Percentiles rank a stretch among this genome's conserved stretches.
Evolutionary conservation across 2,329 filamentous ascomycete species (phyloP).

Genomic region (Niveomyces coronatus): DNA sequence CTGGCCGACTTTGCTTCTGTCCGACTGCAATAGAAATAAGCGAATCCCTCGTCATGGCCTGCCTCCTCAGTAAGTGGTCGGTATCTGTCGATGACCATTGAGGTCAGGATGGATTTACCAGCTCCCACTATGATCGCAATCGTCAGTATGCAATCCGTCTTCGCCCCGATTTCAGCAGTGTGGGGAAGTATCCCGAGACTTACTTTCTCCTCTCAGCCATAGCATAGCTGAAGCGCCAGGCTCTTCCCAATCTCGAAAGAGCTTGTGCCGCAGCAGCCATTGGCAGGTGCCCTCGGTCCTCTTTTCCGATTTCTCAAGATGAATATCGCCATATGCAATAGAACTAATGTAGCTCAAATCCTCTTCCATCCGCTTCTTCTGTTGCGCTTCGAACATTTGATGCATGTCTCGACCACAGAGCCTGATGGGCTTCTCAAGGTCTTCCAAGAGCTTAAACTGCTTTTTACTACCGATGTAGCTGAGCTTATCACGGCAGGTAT

Average conservation of each 20-base stretch:
- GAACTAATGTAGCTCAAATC: not conserved
- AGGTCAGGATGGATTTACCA: not conserved
- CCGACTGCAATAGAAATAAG: not conserved
- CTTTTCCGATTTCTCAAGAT: not conserved
- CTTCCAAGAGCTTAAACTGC: not conserved
- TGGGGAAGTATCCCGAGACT: no score
- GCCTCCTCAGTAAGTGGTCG: not conserved
- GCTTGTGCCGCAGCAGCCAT: not conserved
- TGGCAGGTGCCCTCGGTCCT: not conserved
- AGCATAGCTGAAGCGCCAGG: not conserved
- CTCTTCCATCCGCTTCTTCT: not conserved
- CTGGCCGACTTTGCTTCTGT: not conserved
- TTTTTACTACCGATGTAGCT: not conserved
- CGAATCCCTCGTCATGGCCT: not conserved
- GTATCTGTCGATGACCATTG: not conserved
- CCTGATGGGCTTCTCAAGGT: not conserved
- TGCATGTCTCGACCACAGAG: not conserved
- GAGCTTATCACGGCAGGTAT: not conserved
- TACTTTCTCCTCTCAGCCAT: not conserved
- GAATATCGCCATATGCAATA: not conserved
- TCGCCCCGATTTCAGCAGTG: no score
- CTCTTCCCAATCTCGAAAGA: not conserved
- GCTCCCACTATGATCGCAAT: not conserved
- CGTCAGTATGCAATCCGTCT: no score
- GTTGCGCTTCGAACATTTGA: not conserved